A percentile compares a stretch with the other conserved stretches of the same genome.
Conservation (phyloP, 331 rosid genomes). For the Erythrophleum ivorense region DNA sequence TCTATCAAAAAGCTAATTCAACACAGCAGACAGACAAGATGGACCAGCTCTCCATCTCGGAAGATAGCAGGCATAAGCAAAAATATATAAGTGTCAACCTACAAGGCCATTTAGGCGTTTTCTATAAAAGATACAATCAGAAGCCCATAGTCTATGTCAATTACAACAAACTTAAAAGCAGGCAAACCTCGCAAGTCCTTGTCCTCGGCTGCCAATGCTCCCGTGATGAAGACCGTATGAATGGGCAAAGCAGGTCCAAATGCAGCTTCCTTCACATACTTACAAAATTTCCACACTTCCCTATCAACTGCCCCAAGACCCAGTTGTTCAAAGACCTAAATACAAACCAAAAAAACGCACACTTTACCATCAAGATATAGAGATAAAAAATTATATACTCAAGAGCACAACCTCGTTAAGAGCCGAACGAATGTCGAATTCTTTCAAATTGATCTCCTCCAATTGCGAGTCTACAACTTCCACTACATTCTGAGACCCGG, state of each 20-base stretch:
- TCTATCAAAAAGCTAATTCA: not conserved
- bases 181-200: conserved; percentile 57
- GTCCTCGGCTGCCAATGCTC: conserved; percentile 46
- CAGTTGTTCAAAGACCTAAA: conserved; percentile 59
- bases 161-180: not conserved
- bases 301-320: conserved; percentile 48
- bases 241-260: conserved; percentile 79
- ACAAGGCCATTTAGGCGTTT: not conserved
- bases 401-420: conserved; percentile 52
- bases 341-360: not conserved
- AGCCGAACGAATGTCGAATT: conserved; percentile 65
- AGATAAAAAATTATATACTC: not conserved
- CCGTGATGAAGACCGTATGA: conserved; percentile 64
- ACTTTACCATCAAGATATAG: not conserved
- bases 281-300: conserved; percentile 67
- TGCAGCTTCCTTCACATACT: conserved; percentile 72
- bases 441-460: conserved; percentile 51
- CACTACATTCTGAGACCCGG: conserved; percentile 39
- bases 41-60: conserved; percentile 7
- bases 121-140: not conserved
- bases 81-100: not conserved
- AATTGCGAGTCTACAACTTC: conserved; percentile 39
- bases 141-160: not conserved
- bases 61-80: conserved; percentile 4
- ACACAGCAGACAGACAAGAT: not conserved